Conservation (phyloP, 257 asterid species). For the Linaria vulgaris region DNA sequence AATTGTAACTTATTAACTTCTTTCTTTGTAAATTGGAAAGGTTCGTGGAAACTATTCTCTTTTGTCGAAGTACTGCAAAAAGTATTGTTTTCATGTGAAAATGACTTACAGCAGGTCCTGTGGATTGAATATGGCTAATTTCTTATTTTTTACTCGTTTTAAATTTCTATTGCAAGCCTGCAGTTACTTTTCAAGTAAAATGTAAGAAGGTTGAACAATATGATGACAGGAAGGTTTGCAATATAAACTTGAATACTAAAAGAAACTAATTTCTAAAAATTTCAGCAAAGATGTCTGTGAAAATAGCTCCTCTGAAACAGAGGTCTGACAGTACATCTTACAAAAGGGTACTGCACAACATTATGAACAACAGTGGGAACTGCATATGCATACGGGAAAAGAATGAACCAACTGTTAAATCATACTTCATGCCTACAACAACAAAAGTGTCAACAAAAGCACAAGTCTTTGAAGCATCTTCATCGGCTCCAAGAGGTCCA, state of each 20-base stretch:
- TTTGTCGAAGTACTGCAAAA: background rate
- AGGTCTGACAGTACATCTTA: background rate
- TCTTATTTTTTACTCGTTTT: background rate
- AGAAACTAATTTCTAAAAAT: background rate
- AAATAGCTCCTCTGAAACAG: background rate
- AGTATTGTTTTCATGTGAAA: background rate
- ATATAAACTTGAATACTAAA: background rate
- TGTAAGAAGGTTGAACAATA: too few species aligned
- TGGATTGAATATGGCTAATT: background rate
- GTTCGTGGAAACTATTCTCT: background rate
- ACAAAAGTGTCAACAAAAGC: constrained; percentile 32
- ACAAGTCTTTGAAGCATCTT: constrained; percentile 31
- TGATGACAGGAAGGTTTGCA: too few species aligned
- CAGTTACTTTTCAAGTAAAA: background rate
- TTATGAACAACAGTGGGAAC: background rate
- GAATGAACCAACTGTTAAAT: constrained; percentile 27
- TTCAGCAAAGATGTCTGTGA: background rate
- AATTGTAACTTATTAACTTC: background rate
- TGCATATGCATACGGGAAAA: constrained; percentile 24
- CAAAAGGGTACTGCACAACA: background rate
- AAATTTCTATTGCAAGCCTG: background rate
- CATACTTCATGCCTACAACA: constrained; percentile 15
- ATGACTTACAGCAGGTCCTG: background rate
- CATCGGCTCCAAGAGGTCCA: constrained; percentile 28
- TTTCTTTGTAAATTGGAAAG: background rate